Conservation (phyloP, 2,329 filamentous ascomycete genomes). For the Phyllosticta citribraziliensis region DNA sequence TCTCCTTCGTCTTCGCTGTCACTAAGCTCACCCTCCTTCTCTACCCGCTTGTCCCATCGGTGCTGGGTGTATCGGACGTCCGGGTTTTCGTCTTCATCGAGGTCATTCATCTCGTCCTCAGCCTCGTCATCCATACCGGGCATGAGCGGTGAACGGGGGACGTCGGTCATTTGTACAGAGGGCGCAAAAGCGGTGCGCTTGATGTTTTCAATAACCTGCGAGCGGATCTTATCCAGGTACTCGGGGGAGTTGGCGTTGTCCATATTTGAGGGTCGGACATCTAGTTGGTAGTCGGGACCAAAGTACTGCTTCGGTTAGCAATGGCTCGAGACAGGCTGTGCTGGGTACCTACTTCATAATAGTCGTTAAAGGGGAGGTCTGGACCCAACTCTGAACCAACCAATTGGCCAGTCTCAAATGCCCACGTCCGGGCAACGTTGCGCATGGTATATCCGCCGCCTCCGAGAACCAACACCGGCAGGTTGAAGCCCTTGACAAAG, state of each 20-base stretch:
- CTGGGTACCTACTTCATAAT: slow-evolving; percentile 5
- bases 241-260: slow-evolving; percentile 61
- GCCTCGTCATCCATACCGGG: slow-evolving; percentile 54
- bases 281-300: slow-evolving; percentile 58
- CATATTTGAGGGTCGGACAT: slow-evolving; percentile 62
- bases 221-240: slow-evolving; percentile 59
- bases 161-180: slow-evolving; percentile 55
- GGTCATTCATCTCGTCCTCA: slow-evolving; percentile 52
- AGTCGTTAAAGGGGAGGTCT: slow-evolving; percentile 8
- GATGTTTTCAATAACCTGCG: slow-evolving; percentile 57
- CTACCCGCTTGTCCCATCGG: slow-evolving; percentile 68
- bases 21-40: slow-evolving; percentile 64
- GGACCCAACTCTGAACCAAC: not conserved
- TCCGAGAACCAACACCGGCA: slow-evolving; percentile 83
- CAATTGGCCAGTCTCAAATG: slow-evolving; percentile 68
- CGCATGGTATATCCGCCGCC: slow-evolving; percentile 94
- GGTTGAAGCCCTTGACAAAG: slow-evolving; percentile 69
- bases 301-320: slow-evolving; percentile 44
- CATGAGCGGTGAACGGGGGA: slow-evolving; percentile 47
- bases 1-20: slow-evolving; percentile 83
- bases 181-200: slow-evolving; percentile 53
- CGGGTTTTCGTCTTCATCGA: slow-evolving; percentile 79
- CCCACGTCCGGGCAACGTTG: slow-evolving; percentile 94
- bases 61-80: slow-evolving; percentile 75
- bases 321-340: not conserved